Evolutionary conservation across 2,329 filamentous ascomycete species (phyloP), one percentile per base, ranked within the genome.

Genomic region (Chaetomiaceae sp.): DNA sequence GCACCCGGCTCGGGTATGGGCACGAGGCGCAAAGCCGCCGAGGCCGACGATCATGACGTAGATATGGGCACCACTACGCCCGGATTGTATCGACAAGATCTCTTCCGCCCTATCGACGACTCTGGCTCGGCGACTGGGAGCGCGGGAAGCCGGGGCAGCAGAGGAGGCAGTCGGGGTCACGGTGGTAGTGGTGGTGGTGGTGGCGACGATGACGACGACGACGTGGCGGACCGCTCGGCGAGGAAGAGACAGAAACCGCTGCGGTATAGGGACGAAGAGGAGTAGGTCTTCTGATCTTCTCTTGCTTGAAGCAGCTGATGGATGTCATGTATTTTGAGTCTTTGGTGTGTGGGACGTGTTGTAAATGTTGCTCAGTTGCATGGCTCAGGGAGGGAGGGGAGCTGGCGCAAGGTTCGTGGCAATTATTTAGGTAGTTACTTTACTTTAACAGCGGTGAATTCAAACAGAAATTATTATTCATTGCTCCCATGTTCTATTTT

Each of bases 161-260:
- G 44, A 12, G 6, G 25, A 27, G 25, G 25, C 19, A 16, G 16
- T 3, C 44, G 25, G 9, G 34, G 44, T 2, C 31, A n/a, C n/a
- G 21, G 14, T 2, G 21, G 45, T 7, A 16, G 38, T 7, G 23
- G 30, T 8, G 39, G 27, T 21, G 54, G 44, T 16, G 42, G 37
- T 9, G 49, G 42, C 1, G 55, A 53, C 1, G 48, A 50, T 3
- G 53, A 48, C 3, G 51, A 56, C 9, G 50, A 54, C 2, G 51
- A 50, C 6, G 37, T 48, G 27, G 47, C 49, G 19, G 57, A 58
- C 35, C 50, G 55, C 21, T 54, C 51, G 41, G 51, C 53, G 1
- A 37, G 59, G 31, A 60, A 58, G 53, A 54, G 59, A 7, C 55
- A 58, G 50, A 61, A 58, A 44, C 58, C 58, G 16, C 44, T 52